Base-by-base conservation (phyloP, 257 asterid species). In the Lantana camara region DNA sequence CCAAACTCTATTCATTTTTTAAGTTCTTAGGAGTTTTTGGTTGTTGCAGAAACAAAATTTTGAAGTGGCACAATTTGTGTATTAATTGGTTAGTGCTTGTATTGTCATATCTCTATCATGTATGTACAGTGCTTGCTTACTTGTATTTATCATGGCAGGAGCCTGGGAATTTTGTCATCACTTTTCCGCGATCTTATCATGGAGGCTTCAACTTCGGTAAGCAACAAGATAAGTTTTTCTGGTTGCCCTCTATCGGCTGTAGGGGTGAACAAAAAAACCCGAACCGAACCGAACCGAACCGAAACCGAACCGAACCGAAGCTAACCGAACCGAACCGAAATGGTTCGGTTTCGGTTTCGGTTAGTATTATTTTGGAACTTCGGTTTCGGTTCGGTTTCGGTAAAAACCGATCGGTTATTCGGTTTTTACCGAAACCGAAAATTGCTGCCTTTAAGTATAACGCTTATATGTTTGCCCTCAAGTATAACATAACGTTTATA, bases 121-220 rank as follows among this genome's bases (percentile, higher is more conserved):
- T 42, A 19, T 34, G 5, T 27, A 5, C n/a, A 30, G 41, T 50
- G 55, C 15, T 58, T 57, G 37, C 5, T 11, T 58, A 8, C 32
- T 72, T 20, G 40, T 61, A 70, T 73, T 56, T 62, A 63, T 72
- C 61, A 46, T 74, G 73, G 51, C 88, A 92, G 98, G 98, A 92
- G 84, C 98, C 98, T 55, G 98, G 98, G 67, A 86, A 92, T 79
- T 92, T 92, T 51, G 95, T 92, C 37, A 83, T 92, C 73, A 92
- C 98, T 58, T 92, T 92, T 64, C 98, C 98, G 70, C 82, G 97
- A 69, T 92, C 98, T 51, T 92, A 92, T 79, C 98, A 92, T 59
- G 96, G 95, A 74, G 98, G 98, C 74, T 92, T 92, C 84, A 92
- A 92, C 90, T 76, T 90, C 30, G 98, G 98, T 92, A 74, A 83